These are phyloP conservation scores for Corchorus olitorius DNA, from an alignment of 345 rosid species.

Conservation along the genomic window DNA sequence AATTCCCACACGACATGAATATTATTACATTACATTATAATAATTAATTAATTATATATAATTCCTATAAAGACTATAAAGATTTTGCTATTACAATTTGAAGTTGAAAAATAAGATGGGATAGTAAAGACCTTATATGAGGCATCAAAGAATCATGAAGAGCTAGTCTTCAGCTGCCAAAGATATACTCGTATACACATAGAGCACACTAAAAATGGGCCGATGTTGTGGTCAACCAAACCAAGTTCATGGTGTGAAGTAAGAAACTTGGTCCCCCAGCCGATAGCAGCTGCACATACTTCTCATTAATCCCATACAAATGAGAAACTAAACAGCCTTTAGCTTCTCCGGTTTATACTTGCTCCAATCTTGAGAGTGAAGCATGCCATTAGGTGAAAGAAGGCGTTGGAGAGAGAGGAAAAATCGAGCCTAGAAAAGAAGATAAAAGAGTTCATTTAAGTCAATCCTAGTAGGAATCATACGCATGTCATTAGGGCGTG, in stretches of 20 bases:
- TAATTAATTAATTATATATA: too few species aligned
- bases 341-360: slow-evolving; percentile 13
- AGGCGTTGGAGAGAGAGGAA: slow-evolving; percentile 48
- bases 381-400: slow-evolving; percentile 49
- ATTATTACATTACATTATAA: too few species aligned
- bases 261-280: background rate
- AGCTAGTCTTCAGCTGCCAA: background rate
- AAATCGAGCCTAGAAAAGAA: slow-evolving; percentile 49
- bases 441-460: background rate
- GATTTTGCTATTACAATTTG: too few species aligned
- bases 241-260: too few species aligned
- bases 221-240: too few species aligned
- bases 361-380: slow-evolving; percentile 33
- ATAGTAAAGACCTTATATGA: too few species aligned
- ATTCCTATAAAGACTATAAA: too few species aligned
- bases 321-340: background rate
- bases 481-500: background rate
- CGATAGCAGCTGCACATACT: background rate
- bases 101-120: too few species aligned
- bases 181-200: too few species aligned
- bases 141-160: too few species aligned
- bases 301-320: background rate
- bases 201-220: too few species aligned
- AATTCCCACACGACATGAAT: too few species aligned
- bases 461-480: background rate